phyloP scores from a whole-genome alignment of 495 filamentous ascomycete genomes.

The Aspergillus egyptiacus region DNA sequence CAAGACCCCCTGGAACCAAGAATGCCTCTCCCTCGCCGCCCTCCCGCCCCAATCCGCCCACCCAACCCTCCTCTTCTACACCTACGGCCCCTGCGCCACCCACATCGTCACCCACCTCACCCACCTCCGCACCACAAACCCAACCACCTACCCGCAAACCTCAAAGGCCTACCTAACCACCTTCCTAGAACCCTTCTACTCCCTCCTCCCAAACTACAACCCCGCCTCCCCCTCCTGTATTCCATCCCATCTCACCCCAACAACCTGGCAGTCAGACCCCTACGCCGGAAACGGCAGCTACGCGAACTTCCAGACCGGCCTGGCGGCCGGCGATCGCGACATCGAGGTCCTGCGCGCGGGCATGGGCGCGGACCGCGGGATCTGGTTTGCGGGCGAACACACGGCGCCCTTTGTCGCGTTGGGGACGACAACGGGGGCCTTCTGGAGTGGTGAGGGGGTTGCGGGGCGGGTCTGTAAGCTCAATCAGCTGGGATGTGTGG shows the following conservation, averaged over 20 bases:
- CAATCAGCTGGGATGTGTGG: constrained; percentile 27
- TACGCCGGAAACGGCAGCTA: constrained; percentile 89
- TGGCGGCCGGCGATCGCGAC: constrained; percentile 61
- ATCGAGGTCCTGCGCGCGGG: constrained; percentile 69
- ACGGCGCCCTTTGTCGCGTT: constrained; percentile 68
- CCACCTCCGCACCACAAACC: neutral
- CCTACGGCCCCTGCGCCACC: constrained; percentile 57
- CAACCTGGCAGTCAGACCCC: constrained; percentile 76
- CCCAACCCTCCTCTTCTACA: constrained; percentile 90
- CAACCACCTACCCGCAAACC: constrained; percentile 23
- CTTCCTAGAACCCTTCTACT: constrained; percentile 61
- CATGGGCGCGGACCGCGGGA: constrained; percentile 51
- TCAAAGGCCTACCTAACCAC: constrained; percentile 26
- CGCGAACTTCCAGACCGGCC: constrained; percentile 76
- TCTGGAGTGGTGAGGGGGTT: constrained; percentile 83
- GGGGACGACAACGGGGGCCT: constrained; percentile 31
- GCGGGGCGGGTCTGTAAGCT: constrained; percentile 54
- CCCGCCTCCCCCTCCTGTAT: constrained; percentile 48
- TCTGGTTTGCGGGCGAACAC: constrained; percentile 96
- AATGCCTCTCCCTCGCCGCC: constrained; percentile 70
- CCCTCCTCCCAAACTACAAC: constrained; percentile 62
- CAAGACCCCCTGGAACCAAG: constrained; percentile 71
- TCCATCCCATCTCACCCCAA: constrained; percentile 59
- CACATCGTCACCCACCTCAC: constrained; percentile 38
- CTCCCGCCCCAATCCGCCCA: constrained; percentile 57